phyloP scores from a whole-genome alignment of 2,329 filamentous ascomycete genomes.

The Drechslerella coelobrocha region DNA sequence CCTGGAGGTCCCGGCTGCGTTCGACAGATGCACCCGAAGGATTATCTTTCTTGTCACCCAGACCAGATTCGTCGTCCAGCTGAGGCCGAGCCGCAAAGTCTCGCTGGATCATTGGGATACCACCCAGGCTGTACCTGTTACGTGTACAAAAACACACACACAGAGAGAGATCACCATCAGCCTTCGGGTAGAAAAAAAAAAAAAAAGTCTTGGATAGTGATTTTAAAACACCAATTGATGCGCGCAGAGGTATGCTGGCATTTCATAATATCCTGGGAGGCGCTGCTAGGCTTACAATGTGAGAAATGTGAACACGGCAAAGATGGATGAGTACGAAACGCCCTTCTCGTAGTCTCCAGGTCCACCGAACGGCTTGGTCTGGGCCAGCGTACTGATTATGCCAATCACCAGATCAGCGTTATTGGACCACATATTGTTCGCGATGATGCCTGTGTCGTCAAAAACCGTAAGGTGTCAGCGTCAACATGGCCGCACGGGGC shows the following conservation, averaged over 20 bases:
- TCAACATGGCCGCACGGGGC: slow-evolving; percentile 4
- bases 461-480: slow-evolving; percentile 6
- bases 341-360: slow-evolving; percentile 50
- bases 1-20: slow-evolving; percentile 29
- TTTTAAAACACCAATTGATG: slow-evolving; percentile 12
- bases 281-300: slow-evolving; percentile 52
- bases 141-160: slow-evolving; percentile 21
- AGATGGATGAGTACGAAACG: slow-evolving; percentile 54
- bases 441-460: slow-evolving; percentile 39
- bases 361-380: slow-evolving; percentile 42
- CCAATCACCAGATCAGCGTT: slow-evolving; percentile 47
- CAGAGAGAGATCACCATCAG: slow-evolving; percentile 9
- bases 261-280: slow-evolving; percentile 20
- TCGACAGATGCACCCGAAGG: slow-evolving; percentile 24
- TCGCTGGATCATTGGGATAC: slow-evolving; percentile 53
- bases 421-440: slow-evolving; percentile 49
- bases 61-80: slow-evolving; percentile 48
- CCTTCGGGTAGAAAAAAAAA: background rate
- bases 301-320: slow-evolving; percentile 54
- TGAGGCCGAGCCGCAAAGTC: slow-evolving; percentile 51
- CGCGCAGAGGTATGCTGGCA: slow-evolving; percentile 26
- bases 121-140: slow-evolving; percentile 51
- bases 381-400: slow-evolving; percentile 35
- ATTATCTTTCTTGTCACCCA: slow-evolving; percentile 24
- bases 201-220: background rate